Conservation (phyloP, 228 moss, liverwort and hornwort species). For the Sphagnum magellanicum region DNA sequence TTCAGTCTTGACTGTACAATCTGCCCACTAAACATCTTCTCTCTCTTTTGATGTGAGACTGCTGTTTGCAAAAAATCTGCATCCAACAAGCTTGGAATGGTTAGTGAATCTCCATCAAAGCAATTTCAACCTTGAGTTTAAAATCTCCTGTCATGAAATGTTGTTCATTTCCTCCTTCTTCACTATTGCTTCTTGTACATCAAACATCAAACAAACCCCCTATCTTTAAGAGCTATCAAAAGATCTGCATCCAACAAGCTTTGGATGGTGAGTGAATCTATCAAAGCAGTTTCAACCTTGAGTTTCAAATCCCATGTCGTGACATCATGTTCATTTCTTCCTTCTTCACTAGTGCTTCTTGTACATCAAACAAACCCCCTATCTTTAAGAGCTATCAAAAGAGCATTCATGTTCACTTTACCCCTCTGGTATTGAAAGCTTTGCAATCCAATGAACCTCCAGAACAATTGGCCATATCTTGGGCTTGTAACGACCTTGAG, state of each 20-base stretch:
- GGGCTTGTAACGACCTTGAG: conserved; percentile 52
- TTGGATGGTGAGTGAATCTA: conserved; percentile 58
- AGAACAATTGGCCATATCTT: conserved; percentile 20
- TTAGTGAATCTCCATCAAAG: conserved; percentile 54
- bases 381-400: conserved; percentile 66
- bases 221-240: conserved; percentile 54
- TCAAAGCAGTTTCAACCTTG: conserved; percentile 22
- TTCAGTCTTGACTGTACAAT: no score
- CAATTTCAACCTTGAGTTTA: conserved; percentile 14
- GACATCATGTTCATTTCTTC: not conserved
- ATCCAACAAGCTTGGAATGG: conserved; percentile 58
- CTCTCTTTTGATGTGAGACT: conserved; percentile 18
- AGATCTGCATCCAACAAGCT: conserved; percentile 60
- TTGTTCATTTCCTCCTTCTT: conserved; percentile 14
- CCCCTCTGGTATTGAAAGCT: conserved; percentile 67
- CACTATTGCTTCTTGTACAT: conserved; percentile 32
- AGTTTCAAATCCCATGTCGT: conserved; percentile 4
- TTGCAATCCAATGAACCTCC: conserved; percentile 16
- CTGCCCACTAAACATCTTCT: no score
- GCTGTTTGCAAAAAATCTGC: conserved; percentile 46
- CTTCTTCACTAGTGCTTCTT: conserved; percentile 33
- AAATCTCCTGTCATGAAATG: conserved; percentile 5
- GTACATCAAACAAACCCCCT: conserved; percentile 52
- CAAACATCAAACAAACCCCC: conserved; percentile 36
- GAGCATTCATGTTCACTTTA: conserved; percentile 44